These are phyloP conservation scores for Citrus glauca DNA, from an alignment of 345 rosid species.

Conservation along the genomic window DNA sequence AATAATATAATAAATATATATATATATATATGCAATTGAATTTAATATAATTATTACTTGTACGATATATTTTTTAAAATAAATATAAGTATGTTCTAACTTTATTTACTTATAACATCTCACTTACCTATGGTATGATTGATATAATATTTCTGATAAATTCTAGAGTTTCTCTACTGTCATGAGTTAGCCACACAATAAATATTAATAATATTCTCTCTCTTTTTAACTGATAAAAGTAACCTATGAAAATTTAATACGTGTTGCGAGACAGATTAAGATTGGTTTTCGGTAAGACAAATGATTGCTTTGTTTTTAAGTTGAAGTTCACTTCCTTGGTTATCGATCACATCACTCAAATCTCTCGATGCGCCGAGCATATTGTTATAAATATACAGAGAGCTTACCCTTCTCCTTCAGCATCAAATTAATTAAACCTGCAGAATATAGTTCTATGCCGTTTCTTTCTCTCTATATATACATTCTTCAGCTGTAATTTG, in stretches of 20 bases:
- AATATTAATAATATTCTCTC: too few species aligned
- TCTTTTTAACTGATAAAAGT: too few species aligned
- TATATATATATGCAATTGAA: accelerated
- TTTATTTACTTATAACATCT: too few species aligned
- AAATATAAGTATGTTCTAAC: too few species aligned
- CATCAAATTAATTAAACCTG: neutral
- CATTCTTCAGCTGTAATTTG: neutral
- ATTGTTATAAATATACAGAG: neutral
- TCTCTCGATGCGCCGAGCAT: neutral
- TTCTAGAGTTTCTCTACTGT: too few species aligned
- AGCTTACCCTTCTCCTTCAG: neutral
- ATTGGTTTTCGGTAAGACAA: neutral
- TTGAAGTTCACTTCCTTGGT: constrained; percentile 16
- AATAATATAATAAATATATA: too few species aligned
- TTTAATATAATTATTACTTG: too few species aligned
- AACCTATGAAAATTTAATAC: neutral
- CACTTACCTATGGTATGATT: accelerated
- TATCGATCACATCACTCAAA: constrained; percentile 9
- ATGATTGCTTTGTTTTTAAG: constrained; percentile 42
- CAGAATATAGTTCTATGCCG: too few species aligned
- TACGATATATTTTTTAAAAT: too few species aligned
- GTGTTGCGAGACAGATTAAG: neutral
- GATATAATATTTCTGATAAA: too few species aligned
- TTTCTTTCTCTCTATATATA: too few species aligned
- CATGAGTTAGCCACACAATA: too few species aligned